Evolutionary conservation across 2,329 filamentous ascomycete species (phyloP), one percentile per base, ranked within the genome.

Genomic region (Anthostomella pinea): DNA sequence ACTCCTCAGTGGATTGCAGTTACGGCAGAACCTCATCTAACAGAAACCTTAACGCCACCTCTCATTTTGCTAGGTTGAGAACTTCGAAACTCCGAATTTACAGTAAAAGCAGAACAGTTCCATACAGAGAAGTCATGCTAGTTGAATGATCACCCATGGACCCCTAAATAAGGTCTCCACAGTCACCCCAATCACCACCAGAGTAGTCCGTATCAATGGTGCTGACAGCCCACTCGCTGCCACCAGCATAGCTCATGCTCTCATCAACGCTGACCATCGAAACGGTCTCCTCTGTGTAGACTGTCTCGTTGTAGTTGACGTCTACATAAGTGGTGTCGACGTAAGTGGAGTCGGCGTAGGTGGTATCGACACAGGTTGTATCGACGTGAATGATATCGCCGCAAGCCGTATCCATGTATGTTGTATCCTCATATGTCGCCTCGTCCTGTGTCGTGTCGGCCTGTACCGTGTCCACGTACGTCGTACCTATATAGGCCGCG

Each of bases 141-240:
- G n/a, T n/a, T n/a, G n/a, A n/a, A n/a, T n/a, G n/a, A n/a, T n/a
- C n/a, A n/a, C n/a, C n/a, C n/a, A n/a, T n/a, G n/a, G n/a, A n/a
- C n/a, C n/a, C n/a, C n/a, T n/a, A n/a, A n/a, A n/a, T n/a, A n/a
- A n/a, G n/a, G n/a, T n/a, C n/a, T n/a, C n/a, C n/a, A n/a, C n/a
- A 24, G 10, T 38, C 41, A 2, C 49, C 51, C 48, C 51, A 56
- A 13, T 45, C 52, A 2, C 46, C 48, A 1, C 53, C 54, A 2
- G 54, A 56, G 31, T 57, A 56, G 27, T 57, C 53, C 8, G 21
- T 20, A n/a, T 38, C 32, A 5, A 17, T 33, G 3, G 30, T 21
- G 11, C n/a, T n/a, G n/a, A 30, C 42, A 17, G 33, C 26, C 8
- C 41, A 45, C 4, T 43, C 48, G n/a, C 32, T 48, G n/a, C 17